Base-by-base conservation (phyloP, 179 eudicot species). In the Silene noctiflora region DNA sequence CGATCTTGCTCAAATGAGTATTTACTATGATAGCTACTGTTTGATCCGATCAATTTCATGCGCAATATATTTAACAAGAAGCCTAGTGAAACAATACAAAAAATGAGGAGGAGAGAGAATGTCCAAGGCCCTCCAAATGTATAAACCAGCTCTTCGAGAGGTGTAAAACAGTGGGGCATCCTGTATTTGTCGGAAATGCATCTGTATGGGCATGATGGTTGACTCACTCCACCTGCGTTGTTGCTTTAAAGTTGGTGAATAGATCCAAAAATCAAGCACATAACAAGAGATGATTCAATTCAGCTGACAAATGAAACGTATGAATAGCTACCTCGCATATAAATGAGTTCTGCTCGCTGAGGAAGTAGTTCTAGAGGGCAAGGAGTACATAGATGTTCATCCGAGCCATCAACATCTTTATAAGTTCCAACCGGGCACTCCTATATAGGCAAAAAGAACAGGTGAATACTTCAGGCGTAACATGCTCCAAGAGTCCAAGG, bases 71-170 rank as follows among this genome's bases (percentile, higher is more conserved):
- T 92, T 74, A 90, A 83, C 79, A 83, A 73, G 29, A 89, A 68
- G 66, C 91, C 91, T 66, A 89, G 51, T 64, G 86, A 81, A 71
- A 87, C 73, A 64, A 87, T 77, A 75, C 84, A 76, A 66, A 85
- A 82, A 44, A 87, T 66, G 48, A 86, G 80, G 65, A 91, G 60
- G 73, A 89, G 81, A 24, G 90, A 74, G 81, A 92, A 92, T 65
- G 87, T 83, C 96, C 96, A 90, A 25, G 96, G 96, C 55, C 97
- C 97, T 73, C 97, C 96, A 79, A 92, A 90, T 71, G 91, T 85
- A 83, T 89, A 88, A 61, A 89, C 78, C 60, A 92, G 87, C 85
- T 92, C 97, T 82, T 92, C 97, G 56, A 92, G 87, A 60, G 97
- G 91, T 56, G 93, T 92, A 75, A 89, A 89, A 84, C 97, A 92